These are phyloP conservation scores for Furcasterigmium furcatum DNA, from an alignment of 2,329 filamentous ascomycete genomes.

Conservation along the genomic window DNA sequence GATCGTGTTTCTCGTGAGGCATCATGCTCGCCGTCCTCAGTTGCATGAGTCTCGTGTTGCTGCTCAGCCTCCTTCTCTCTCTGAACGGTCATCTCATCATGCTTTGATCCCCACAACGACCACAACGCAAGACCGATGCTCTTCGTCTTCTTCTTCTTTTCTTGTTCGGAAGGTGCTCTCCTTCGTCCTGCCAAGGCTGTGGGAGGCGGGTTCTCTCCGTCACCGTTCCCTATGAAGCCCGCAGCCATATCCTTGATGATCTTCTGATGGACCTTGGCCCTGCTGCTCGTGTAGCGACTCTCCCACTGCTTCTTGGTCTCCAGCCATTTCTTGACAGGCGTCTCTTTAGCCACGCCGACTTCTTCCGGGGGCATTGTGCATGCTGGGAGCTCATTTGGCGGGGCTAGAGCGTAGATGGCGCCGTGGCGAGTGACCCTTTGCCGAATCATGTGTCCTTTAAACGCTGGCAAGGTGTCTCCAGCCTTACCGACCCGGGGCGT, in stretches of 20 bases:
- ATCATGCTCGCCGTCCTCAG: constrained; percentile 31
- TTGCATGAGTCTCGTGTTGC: constrained; percentile 7
- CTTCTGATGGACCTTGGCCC: constrained; percentile 69
- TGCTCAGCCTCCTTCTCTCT: constrained; percentile 51
- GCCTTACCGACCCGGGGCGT: constrained; percentile 70
- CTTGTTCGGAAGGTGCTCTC: constrained; percentile 35
- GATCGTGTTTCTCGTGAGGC: constrained; percentile 35
- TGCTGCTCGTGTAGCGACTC: constrained; percentile 64
- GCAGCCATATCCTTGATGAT: constrained; percentile 69
- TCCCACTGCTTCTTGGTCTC: constrained; percentile 72
- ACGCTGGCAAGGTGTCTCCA: constrained; percentile 77
- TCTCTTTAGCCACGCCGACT: constrained; percentile 77
- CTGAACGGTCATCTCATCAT: constrained; percentile 73
- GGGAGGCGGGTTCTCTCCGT: constrained; percentile 76
- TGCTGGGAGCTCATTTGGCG: constrained; percentile 60
- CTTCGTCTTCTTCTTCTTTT: constrained; percentile 55
- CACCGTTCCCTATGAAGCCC: constrained; percentile 68
- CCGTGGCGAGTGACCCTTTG: constrained; percentile 82
- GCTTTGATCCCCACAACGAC: constrained; percentile 84
- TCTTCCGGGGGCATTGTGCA: constrained; percentile 60
- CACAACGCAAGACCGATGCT: constrained; percentile 79
- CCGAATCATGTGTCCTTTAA: constrained; percentile 86
- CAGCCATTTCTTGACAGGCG: constrained; percentile 81
- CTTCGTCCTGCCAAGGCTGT: constrained; percentile 76
- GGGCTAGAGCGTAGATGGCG: constrained; percentile 63